Conservation (phyloP, 2,329 filamentous ascomycete genomes). For the Hymenoscyphus repandus region DNA sequence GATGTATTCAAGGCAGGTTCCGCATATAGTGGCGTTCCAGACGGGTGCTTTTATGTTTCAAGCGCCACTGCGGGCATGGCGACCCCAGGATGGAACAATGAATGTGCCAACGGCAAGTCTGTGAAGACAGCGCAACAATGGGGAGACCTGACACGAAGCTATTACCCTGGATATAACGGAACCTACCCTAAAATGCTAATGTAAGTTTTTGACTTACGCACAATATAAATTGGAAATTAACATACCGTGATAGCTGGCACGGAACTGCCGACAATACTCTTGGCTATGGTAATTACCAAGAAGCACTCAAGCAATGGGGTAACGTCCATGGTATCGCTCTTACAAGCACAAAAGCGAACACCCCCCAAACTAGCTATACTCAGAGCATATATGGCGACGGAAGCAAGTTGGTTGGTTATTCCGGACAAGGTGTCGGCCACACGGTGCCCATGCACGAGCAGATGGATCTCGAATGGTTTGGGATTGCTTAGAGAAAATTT, state of each 20-base stretch:
- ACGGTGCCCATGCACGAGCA: slow-evolving; percentile 28
- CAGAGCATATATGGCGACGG: slow-evolving; percentile 33
- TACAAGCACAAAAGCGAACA: slow-evolving; percentile 25
- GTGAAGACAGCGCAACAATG: slow-evolving; percentile 10
- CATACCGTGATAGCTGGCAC: slow-evolving; percentile 21
- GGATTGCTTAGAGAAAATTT: not conserved
- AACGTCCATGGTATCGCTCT: slow-evolving; percentile 36
- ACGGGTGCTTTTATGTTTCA: slow-evolving; percentile 36
- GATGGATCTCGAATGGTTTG: slow-evolving; percentile 26
- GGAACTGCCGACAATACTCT: slow-evolving; percentile 36
- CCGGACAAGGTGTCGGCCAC: slow-evolving; percentile 30
- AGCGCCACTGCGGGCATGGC: slow-evolving; percentile 34
- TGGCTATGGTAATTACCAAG: slow-evolving; percentile 36
- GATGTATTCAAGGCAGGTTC: slow-evolving; percentile 40
- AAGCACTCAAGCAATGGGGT: slow-evolving; percentile 42
- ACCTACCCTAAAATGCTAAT: slow-evolving; percentile 8
- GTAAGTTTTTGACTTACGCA: not conserved
- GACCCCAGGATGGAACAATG: slow-evolving; percentile 41
- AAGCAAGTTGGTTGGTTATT: slow-evolving; percentile 30
- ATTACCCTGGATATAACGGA: slow-evolving; percentile 7
- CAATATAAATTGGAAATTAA: not conserved
- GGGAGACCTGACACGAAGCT: slow-evolving; percentile 7
- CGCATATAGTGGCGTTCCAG: slow-evolving; percentile 38
- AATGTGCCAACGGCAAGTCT: slow-evolving; percentile 36
- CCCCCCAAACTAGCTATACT: slow-evolving; percentile 29